phyloP scores from a whole-genome alignment of 2,329 filamentous ascomycete genomes.

The Hypoxylon sp. region DNA sequence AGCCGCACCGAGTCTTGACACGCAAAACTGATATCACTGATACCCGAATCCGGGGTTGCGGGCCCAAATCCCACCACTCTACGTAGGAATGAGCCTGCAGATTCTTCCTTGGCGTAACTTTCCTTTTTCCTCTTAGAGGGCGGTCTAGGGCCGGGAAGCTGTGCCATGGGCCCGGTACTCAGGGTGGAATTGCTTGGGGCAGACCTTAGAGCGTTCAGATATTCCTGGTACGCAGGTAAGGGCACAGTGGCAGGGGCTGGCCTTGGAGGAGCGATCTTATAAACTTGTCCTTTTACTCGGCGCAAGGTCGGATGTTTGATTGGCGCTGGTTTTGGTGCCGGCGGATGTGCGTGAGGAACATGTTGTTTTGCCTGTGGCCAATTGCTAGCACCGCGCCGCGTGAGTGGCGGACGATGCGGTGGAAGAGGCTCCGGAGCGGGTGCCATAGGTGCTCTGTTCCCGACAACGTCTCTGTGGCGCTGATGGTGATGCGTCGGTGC shows the following conservation, averaged over 20 bases:
- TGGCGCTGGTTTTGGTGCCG: neutral
- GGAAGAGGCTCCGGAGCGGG: slow-evolving; percentile 28
- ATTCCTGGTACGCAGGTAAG: slow-evolving; percentile 41
- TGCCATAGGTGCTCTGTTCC: slow-evolving; percentile 22
- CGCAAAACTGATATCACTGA: slow-evolving; percentile 31
- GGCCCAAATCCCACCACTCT: slow-evolving; percentile 1
- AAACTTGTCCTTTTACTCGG: slow-evolving; percentile 26
- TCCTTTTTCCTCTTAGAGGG: slow-evolving; percentile 14
- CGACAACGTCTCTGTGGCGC: slow-evolving; percentile 9
- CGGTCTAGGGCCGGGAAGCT: neutral
- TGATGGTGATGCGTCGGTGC: slow-evolving; percentile 23
- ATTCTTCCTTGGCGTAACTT: neutral
- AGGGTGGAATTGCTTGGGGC: slow-evolving; percentile 12
- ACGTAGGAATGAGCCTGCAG: neutral
- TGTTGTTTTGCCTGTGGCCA: slow-evolving; percentile 3
- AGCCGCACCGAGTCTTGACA: slow-evolving; percentile 26
- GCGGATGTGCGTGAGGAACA: neutral
- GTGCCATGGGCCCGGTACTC: slow-evolving; percentile 11
- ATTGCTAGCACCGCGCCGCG: neutral
- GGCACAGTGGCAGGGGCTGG: slow-evolving; percentile 13
- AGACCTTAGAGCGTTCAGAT: slow-evolving; percentile 38
- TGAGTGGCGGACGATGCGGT: neutral
- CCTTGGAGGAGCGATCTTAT: slow-evolving; percentile 7
- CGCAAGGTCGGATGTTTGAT: slow-evolving; percentile 23
- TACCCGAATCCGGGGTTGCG: slow-evolving; percentile 8